Percentiles rank a stretch among this genome's conserved stretches.
phyloP scores from a whole-genome alignment of 2,329 filamentous ascomycete species.

The Microcera coccophila region DNA sequence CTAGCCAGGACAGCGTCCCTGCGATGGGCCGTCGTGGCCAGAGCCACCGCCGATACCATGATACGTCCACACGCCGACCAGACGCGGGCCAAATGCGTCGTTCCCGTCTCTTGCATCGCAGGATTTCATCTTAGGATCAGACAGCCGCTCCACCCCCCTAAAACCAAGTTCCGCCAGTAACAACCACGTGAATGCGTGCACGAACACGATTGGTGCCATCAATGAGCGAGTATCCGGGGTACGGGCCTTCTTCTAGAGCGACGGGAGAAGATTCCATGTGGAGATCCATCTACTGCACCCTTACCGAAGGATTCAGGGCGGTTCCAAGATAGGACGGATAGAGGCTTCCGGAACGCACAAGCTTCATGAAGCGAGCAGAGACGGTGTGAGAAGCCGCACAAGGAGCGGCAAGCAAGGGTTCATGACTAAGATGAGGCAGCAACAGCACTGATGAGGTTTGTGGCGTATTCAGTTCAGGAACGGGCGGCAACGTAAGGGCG shows the following conservation, averaged over 20 bases:
- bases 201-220: constrained; percentile 9
- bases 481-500: no score
- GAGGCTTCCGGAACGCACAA: constrained; percentile 12
- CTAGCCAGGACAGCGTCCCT: constrained; percentile 8
- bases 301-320: constrained; percentile 18
- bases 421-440: no score
- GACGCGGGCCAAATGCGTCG: constrained; percentile 3
- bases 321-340: constrained; percentile 14
- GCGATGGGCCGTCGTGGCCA: constrained; percentile 9
- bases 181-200: neutral
- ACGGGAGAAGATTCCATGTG: constrained; percentile 8
- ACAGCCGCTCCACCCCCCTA: neutral
- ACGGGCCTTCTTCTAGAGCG: constrained; percentile 16
- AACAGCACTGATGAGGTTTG: no score
- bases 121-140: neutral
- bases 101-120: neutral
- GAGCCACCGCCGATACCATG: constrained; percentile 11
- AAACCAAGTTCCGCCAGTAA: neutral
- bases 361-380: constrained; percentile 9
- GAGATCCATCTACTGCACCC: constrained; percentile 14
- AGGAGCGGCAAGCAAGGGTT: constrained; percentile 13
- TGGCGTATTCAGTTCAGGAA: no score
- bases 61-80: constrained; percentile 14
- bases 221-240: constrained; percentile 10
- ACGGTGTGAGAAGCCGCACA: constrained; percentile 10